These are phyloP conservation scores for Zygoascus bituminiphila DNA, from an alignment of 805 yeast species.

Conservation along the genomic window DNA sequence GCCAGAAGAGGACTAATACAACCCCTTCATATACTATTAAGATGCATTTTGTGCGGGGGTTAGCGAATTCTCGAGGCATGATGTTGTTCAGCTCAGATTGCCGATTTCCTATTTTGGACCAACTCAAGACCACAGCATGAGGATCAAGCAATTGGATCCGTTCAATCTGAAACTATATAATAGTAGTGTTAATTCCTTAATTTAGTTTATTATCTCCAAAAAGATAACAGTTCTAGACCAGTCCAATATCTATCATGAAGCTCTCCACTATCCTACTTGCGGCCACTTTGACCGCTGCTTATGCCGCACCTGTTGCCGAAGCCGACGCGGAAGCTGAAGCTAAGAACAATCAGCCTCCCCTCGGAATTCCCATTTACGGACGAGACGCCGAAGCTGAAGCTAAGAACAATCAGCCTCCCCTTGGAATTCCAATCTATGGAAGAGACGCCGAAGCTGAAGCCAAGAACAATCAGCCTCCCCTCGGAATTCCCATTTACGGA, in stretches of 20 bases:
- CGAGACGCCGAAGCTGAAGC: constrained; percentile 6
- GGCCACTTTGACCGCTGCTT: background rate
- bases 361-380: background rate
- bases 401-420: background rate
- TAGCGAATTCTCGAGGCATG: background rate
- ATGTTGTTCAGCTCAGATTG: background rate
- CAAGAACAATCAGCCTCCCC: background rate
- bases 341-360: background rate
- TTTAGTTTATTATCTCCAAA: background rate
- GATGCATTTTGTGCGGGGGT: background rate
- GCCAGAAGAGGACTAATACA: background rate
- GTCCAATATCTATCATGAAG: background rate
- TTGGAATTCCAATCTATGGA: constrained; percentile 6
- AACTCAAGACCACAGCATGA: background rate
- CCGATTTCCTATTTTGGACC: background rate
- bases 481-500: background rate
- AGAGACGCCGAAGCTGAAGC: constrained; percentile 8
- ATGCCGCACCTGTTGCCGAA: constrained; percentile 1
- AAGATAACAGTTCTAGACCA: background rate
- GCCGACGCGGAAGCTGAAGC: constrained; percentile 10
- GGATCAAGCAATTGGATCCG: background rate
- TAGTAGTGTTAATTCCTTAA: background rate
- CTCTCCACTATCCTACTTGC: background rate
- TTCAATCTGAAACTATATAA: background rate
- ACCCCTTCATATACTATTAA: background rate